Evolutionary conservation across 139 green algal species (phyloP).

Genomic region (Chlamydomonas asymmetrica): DNA sequence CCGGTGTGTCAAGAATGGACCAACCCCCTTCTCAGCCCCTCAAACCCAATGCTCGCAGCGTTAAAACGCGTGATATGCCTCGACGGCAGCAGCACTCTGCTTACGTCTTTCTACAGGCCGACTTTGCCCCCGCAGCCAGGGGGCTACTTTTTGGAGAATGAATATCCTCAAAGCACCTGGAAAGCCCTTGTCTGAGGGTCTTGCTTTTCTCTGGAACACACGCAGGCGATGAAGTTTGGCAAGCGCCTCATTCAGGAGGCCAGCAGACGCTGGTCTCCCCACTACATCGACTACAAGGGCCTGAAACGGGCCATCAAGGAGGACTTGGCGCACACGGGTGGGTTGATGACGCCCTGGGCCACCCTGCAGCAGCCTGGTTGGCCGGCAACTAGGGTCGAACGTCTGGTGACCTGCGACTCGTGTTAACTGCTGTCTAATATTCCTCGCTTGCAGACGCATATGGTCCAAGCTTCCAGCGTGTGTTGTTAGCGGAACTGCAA

Average conservation of each 20-base stretch:
- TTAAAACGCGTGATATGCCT: no score
- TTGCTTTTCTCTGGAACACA: no score
- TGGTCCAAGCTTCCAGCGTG: not conserved
- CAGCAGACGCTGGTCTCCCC: not conserved
- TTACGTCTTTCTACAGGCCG: no score
- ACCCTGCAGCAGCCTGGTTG: not conserved
- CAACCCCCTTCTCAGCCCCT: no score
- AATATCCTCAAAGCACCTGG: no score
- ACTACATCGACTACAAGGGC: constrained; percentile 17
- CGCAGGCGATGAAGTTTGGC: constrained; percentile 31
- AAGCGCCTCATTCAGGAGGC: constrained; percentile 20
- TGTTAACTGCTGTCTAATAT: not conserved
- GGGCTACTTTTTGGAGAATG: no score
- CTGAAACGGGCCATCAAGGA: constrained; percentile 23
- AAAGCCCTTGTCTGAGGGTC: no score
- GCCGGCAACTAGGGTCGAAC: not conserved
- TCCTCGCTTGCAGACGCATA: constrained; percentile 2
- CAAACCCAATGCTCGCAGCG: no score
- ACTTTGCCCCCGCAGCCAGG: no score
- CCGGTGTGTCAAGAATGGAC: no score
- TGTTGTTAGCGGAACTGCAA: constrained; percentile 4
- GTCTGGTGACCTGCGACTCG: not conserved
- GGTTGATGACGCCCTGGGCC: no score
- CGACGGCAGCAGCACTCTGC: no score
- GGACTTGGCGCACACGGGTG: not conserved